These are phyloP conservation scores for Stentor coeruleus DNA, from an alignment of 73 alveolate genomes.

Conservation along the genomic window DNA sequence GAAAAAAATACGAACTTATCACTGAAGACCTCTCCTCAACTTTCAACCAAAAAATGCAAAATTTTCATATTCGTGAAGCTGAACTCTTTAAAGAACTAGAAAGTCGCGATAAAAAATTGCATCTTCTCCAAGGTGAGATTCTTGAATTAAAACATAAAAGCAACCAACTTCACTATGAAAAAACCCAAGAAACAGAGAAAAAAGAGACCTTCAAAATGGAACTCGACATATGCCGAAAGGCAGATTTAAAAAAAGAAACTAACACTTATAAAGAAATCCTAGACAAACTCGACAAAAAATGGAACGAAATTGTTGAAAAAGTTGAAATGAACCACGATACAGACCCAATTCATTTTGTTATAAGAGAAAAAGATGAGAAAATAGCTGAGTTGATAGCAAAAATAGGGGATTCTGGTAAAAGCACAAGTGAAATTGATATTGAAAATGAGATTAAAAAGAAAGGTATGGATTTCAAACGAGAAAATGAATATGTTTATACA, in stretches of 20 bases:
- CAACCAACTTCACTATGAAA: not conserved
- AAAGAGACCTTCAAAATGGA: not conserved
- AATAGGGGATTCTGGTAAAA: no score
- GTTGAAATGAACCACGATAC: not conserved
- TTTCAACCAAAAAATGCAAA: not conserved
- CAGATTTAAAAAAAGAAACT: not conserved
- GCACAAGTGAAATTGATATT: not conserved
- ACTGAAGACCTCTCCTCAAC: not conserved
- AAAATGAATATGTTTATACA: not conserved
- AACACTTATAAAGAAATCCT: not conserved
- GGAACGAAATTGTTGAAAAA: not conserved
- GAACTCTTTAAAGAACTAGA: not conserved
- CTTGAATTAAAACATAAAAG: not conserved
- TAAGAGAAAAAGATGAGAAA: not conserved
- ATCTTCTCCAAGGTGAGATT: not conserved
- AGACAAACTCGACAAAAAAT: not conserved
- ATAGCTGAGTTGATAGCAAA: no score
- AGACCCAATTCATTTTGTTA: not conserved
- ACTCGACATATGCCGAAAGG: not conserved
- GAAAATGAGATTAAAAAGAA: not conserved
- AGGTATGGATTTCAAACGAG: not conserved
- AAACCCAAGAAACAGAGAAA: not conserved
- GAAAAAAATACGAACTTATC: not conserved
- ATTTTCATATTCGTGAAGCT: not conserved
- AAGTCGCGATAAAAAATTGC: not conserved